Conservation (phyloP, 768 basidiomycete species). For the Rubroboletus satanas region DNA sequence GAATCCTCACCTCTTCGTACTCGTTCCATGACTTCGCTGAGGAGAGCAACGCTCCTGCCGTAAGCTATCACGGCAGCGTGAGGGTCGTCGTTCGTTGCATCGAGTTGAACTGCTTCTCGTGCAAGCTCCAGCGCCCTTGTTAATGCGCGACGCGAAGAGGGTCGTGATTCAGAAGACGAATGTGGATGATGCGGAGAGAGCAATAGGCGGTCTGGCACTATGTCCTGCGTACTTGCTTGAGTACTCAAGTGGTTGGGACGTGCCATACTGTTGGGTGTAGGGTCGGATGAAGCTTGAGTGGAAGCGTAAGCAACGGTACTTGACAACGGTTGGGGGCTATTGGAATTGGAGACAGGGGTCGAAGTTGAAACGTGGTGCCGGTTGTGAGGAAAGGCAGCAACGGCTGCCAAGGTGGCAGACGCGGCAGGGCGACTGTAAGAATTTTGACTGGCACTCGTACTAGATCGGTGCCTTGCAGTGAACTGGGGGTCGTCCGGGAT, state of each 20-base stretch:
- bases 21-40: conserved; percentile 90
- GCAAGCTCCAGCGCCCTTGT: conserved; percentile 85
- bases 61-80: conserved; percentile 88
- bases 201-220: conserved; percentile 40
- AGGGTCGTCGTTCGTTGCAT: conserved; percentile 84
- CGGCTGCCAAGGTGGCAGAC: conserved; percentile 53
- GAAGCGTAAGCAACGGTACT: conserved; percentile 31
- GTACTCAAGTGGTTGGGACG: conserved; percentile 23
- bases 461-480: conserved; percentile 34
- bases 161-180: conserved; percentile 43
- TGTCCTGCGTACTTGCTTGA: conserved; percentile 35
- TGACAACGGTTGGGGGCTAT: conserved; percentile 26
- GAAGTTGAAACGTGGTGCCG: conserved; percentile 34
- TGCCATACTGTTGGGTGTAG: conserved; percentile 52
- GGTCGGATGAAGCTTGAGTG: conserved; percentile 51
- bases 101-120: conserved; percentile 84
- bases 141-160: conserved; percentile 80
- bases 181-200: conserved; percentile 45
- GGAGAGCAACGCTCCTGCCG: conserved; percentile 76
- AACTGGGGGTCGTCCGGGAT: conserved; percentile 29
- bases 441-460: conserved; percentile 33
- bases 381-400: conserved; percentile 59
- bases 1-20: conserved; percentile 83
- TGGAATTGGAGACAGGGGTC: conserved; percentile 22
- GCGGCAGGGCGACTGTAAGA: conserved; percentile 33